These are phyloP conservation scores for Artemisia argyi DNA, from an alignment of 129 eudicot species.

Conservation along the genomic window DNA sequence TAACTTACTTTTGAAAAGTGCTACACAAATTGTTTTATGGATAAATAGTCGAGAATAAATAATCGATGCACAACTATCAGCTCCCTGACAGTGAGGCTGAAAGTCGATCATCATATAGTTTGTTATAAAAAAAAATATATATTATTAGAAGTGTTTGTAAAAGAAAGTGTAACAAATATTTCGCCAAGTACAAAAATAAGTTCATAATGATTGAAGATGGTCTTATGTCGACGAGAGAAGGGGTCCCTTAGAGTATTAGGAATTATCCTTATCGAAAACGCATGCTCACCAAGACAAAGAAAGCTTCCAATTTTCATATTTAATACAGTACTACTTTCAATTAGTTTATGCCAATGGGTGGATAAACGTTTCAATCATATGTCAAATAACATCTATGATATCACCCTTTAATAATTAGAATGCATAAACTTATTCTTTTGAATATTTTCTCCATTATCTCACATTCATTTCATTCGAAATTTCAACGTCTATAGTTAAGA, in stretches of 20 bases:
- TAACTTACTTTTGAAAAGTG: no score
- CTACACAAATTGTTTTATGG: no score
- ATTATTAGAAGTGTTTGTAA: no score
- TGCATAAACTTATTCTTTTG: background rate
- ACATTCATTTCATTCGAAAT: background rate
- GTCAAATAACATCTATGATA: constrained; percentile 9
- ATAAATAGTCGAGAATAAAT: no score
- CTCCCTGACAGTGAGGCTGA: no score
- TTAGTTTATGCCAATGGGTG: constrained; percentile 20
- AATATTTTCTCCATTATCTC: background rate
- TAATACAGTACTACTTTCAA: constrained; percentile 14
- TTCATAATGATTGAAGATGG: background rate
- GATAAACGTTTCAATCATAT: constrained; percentile 29
- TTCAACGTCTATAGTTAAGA: background rate
- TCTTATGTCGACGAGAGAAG: constrained; percentile 1
- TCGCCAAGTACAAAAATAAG: no score
- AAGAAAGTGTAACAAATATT: no score
- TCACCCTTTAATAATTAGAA: background rate
- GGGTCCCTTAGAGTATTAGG: constrained; percentile 12
- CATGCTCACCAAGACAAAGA: constrained; percentile 23
- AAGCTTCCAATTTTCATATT: constrained; percentile 1
- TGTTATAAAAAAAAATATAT: no score
- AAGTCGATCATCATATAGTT: no score
- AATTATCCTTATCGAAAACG: constrained; percentile 13
- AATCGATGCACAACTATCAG: no score